Percentiles rank a stretch among this genome's conserved stretches.
These are phyloP conservation scores for Psophocarpus tetragonolobus DNA, from an alignment of 306 rosid genomes.

Conservation along the genomic window DNA sequence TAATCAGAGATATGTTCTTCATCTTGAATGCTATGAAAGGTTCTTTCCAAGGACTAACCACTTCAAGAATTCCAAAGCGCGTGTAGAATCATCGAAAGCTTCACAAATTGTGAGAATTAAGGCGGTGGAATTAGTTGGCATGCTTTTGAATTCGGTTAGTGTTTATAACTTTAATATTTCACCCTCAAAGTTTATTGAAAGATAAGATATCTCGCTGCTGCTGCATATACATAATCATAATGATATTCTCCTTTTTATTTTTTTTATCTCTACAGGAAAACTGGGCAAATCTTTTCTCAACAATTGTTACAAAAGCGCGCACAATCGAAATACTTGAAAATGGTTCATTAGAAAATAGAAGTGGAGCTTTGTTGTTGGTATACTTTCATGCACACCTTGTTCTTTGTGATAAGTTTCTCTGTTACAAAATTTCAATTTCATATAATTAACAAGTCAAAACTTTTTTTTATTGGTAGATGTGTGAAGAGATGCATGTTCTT, in stretches of 20 bases:
- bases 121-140: conserved; percentile 47
- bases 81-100: conserved; percentile 63
- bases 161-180: background rate
- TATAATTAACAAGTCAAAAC: background rate
- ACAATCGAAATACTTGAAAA: conserved; percentile 51
- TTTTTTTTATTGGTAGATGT: conserved; percentile 49
- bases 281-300: conserved; percentile 60
- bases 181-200: background rate
- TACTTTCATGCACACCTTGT: background rate
- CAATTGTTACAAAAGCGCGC: conserved; percentile 53
- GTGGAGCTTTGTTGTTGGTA: conserved; percentile 64
- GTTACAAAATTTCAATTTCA: background rate
- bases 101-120: conserved; percentile 46
- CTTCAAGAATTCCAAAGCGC: conserved; percentile 31
- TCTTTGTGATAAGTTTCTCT: background rate
- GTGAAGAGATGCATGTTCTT: conserved; percentile 67
- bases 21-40: conserved; percentile 43
- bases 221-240: background rate
- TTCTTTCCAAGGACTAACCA: conserved; percentile 39
- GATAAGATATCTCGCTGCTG: background rate
- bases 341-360: conserved; percentile 39
- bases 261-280: conserved; percentile 39
- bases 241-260: background rate
- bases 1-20: conserved; percentile 40
- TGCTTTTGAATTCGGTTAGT: conserved; percentile 59